phyloP scores from a whole-genome alignment of 495 filamentous ascomycete genomes.

The Penicillium soppii region DNA sequence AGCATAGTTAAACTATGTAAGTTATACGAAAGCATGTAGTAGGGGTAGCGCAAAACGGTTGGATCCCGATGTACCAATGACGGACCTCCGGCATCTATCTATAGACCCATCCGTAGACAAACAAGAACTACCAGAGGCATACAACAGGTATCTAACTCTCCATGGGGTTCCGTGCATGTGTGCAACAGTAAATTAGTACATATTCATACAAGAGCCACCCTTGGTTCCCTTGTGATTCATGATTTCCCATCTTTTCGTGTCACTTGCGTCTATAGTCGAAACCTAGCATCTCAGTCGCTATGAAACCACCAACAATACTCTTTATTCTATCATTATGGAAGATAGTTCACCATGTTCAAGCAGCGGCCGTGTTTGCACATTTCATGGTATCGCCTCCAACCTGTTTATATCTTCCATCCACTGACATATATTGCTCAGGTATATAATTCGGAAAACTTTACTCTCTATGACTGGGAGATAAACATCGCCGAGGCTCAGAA shows the following conservation, averaged over 20 bases:
- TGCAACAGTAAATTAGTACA: neutral
- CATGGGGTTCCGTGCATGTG: conserved; percentile 1
- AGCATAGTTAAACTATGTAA: neutral
- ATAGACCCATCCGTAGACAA: conserved; percentile 4
- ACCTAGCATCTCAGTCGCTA: neutral
- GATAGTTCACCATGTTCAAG: neutral
- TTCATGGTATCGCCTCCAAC: conserved; percentile 27
- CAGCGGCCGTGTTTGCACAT: conserved; percentile 33
- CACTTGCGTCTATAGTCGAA: neutral
- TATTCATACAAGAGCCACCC: conserved; percentile 1
- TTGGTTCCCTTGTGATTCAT: neutral
- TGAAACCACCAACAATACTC: conserved; percentile 1
- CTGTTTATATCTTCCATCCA: neutral
- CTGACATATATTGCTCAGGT: conserved; percentile 13
- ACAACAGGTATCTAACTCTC: conserved; percentile 1
- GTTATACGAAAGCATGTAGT: neutral
- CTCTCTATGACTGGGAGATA: conserved; percentile 50
- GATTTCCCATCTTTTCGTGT: neutral
- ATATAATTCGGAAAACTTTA: conserved; percentile 30
- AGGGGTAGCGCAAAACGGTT: neutral
- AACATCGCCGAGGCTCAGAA: conserved; percentile 62
- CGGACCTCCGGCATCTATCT: conserved; percentile 11
- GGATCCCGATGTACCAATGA: neutral
- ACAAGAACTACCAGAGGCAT: neutral
- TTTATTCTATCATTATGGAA: conserved; percentile 4